Evolutionary conservation across 208 protist genomes (phyloP).

Genomic region (Leishmania tropica): DNA sequence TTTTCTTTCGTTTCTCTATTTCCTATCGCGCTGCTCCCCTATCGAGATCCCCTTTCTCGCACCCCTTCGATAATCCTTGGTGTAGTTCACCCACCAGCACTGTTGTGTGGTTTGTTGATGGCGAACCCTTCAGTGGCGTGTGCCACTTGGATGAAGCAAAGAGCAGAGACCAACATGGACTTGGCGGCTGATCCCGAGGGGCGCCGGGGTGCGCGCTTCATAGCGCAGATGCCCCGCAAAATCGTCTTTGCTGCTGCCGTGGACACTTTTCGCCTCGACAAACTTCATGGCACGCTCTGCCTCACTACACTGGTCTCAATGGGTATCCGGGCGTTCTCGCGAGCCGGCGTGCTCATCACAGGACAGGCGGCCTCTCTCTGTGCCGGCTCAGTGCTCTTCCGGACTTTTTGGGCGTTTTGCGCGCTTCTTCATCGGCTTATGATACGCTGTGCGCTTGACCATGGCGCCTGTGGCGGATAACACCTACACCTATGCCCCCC

Average conservation of each 20-base stretch:
- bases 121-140: background rate
- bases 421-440: conserved; percentile 22
- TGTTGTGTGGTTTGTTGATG: background rate
- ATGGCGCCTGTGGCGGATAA: conserved; percentile 20
- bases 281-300: conserved; percentile 19
- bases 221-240: conserved; percentile 17
- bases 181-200: conserved; percentile 12
- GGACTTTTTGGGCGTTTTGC: conserved; percentile 24
- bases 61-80: background rate
- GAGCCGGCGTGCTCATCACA: conserved; percentile 21
- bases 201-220: conserved; percentile 10
- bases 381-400: conserved; percentile 13
- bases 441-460: conserved; percentile 20
- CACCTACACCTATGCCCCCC: conserved; percentile 21
- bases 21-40: background rate
- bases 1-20: background rate
- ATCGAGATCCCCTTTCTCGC: background rate
- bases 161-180: background rate
- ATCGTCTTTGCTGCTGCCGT: conserved; percentile 17
- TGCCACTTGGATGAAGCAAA: background rate
- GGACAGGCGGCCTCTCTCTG: conserved; percentile 23
- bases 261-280: conserved; percentile 11
- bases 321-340: conserved; percentile 19
- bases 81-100: background rate
- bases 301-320: conserved; percentile 23